Evolutionary conservation across 805 yeast species (phyloP).

Genomic region (Metschnikowia anglica): DNA sequence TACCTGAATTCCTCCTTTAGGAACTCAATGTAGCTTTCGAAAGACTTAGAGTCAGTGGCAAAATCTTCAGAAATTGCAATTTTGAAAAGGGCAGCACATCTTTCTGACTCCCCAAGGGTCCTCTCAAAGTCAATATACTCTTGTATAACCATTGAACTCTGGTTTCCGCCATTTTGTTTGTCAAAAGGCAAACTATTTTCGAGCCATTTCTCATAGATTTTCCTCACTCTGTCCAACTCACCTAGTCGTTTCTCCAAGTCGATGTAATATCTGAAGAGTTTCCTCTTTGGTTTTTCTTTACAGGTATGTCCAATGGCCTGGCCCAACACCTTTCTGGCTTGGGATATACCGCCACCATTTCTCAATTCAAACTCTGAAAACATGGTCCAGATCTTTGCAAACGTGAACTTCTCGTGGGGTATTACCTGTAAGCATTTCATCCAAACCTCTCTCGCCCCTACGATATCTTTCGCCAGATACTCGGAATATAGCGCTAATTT

Average conservation of each 20-base stretch:
- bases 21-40: slow-evolving; percentile 49
- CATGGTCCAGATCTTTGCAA: slow-evolving; percentile 71
- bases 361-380: slow-evolving; percentile 75
- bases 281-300: slow-evolving; percentile 49
- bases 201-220: slow-evolving; percentile 65
- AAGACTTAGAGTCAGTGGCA: slow-evolving; percentile 23
- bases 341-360: slow-evolving; percentile 39
- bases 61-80: slow-evolving; percentile 38
- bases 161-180: neutral
- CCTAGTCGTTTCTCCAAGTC: slow-evolving; percentile 63
- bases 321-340: slow-evolving; percentile 71
- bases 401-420: slow-evolving; percentile 63
- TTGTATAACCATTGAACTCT: slow-evolving; percentile 46
- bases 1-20: slow-evolving; percentile 62
- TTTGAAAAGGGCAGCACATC: slow-evolving; percentile 64
- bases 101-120: slow-evolving; percentile 61
- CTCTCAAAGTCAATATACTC: slow-evolving; percentile 69
- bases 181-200: slow-evolving; percentile 31
- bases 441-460: slow-evolving; percentile 52
- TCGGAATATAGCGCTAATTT: slow-evolving; percentile 65
- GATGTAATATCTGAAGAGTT: slow-evolving; percentile 64
- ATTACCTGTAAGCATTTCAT: slow-evolving; percentile 46
- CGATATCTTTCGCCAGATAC: slow-evolving; percentile 40
- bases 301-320: slow-evolving; percentile 58
- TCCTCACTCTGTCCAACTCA: slow-evolving; percentile 79